Percentiles rank a stretch among this genome's conserved stretches.
Evolutionary conservation across 208 protist genomes (phyloP).

Genomic region (Trypanosoma grayi): DNA sequence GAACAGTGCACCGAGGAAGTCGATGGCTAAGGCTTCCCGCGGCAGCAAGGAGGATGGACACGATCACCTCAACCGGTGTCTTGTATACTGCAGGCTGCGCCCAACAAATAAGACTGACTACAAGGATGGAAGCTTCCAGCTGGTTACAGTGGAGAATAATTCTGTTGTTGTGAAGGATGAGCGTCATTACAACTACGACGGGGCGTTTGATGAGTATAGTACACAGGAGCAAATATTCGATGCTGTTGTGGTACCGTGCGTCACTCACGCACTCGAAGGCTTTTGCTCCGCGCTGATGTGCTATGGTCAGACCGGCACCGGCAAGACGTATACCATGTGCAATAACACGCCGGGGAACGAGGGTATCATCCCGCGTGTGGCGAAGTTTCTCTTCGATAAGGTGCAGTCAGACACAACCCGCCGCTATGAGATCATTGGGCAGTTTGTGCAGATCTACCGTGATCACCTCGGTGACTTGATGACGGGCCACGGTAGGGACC

Average conservation of each 20-base stretch:
- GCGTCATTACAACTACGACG: constrained; percentile 83
- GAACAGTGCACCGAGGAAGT: neutral
- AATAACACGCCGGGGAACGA: constrained; percentile 70
- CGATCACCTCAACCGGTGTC: constrained; percentile 43
- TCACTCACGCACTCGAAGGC: constrained; percentile 85
- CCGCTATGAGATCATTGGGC: constrained; percentile 51
- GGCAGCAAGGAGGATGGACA: constrained; percentile 12
- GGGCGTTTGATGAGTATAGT: constrained; percentile 59
- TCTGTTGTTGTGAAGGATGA: constrained; percentile 76
- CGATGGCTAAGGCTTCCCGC: neutral
- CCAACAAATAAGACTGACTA: constrained; percentile 70
- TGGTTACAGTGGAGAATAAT: constrained; percentile 53
- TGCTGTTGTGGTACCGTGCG: constrained; percentile 69
- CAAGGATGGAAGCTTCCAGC: constrained; percentile 53
- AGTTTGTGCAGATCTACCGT: constrained; percentile 92
- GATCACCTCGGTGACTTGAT: constrained; percentile 86
- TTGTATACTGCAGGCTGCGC: constrained; percentile 80
- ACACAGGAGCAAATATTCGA: constrained; percentile 82
- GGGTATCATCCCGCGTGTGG: constrained; percentile 86
- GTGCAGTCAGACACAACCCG: constrained; percentile 25
- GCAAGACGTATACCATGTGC: constrained; percentile 93
- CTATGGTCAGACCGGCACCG: constrained; percentile 92
- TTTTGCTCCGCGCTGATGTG: constrained; percentile 90
- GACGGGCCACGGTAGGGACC: constrained; percentile 53
- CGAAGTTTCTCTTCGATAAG: constrained; percentile 67